phyloP scores from a whole-genome alignment of 2,329 filamentous ascomycete genomes.

The Chaetoscypha palmicola region DNA sequence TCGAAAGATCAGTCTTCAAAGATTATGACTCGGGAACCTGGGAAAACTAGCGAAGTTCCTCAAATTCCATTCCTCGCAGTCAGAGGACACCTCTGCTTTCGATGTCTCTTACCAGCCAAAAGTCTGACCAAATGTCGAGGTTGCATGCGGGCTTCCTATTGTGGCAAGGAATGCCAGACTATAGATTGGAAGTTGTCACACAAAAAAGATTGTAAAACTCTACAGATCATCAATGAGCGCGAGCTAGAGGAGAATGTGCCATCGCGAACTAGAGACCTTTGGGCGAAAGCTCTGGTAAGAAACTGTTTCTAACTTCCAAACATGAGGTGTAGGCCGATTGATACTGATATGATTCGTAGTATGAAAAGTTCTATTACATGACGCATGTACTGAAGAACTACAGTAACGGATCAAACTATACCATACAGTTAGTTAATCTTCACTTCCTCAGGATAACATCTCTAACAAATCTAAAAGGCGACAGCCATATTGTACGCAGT shows the following conservation, averaged over 20 bases:
- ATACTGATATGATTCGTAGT: too few relatives aligned
- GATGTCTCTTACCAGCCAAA: not conserved
- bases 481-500: not conserved
- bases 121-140: not conserved
- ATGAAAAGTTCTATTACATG: too few relatives aligned
- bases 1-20: too few relatives aligned
- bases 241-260: too few relatives aligned
- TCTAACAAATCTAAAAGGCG: not conserved
- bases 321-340: too few relatives aligned
- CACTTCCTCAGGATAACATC: not conserved
- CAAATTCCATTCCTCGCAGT: not conserved
- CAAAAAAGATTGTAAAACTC: not conserved
- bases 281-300: too few relatives aligned
- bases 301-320: too few relatives aligned
- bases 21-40: too few relatives aligned
- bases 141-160: not conserved
- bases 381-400: too few relatives aligned
- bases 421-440: not conserved
- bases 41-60: too few relatives aligned
- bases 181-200: not conserved
- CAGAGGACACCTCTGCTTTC: conserved; percentile 1
- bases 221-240: not conserved
- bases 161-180: not conserved
- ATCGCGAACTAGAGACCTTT: too few relatives aligned
- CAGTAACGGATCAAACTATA: too few relatives aligned